Evolutionary conservation across 352 stramenopile genomes (phyloP).

Genomic region (Plasmopara viticola): DNA sequence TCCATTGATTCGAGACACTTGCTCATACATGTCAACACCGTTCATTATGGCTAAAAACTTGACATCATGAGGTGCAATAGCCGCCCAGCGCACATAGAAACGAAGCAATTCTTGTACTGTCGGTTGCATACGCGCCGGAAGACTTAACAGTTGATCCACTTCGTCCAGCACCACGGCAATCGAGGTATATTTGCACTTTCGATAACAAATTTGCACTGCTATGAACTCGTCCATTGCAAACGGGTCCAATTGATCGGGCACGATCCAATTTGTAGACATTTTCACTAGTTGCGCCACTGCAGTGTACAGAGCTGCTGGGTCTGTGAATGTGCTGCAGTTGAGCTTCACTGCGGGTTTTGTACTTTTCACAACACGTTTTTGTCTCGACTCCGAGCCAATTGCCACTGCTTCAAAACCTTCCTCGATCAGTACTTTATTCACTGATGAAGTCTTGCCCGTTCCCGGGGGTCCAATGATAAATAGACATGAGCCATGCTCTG

Average conservation of each 20-base stretch:
- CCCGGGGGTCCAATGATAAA: slow-evolving; percentile 65
- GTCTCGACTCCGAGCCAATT: neutral
- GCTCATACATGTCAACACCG: slow-evolving; percentile 65
- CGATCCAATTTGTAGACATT: slow-evolving; percentile 15
- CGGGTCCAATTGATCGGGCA: slow-evolving; percentile 34
- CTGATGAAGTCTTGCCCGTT: slow-evolving; percentile 62
- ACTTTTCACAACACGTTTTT: slow-evolving; percentile 6
- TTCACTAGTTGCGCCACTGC: slow-evolving; percentile 26
- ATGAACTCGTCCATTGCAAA: slow-evolving; percentile 48
- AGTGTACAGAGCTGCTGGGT: slow-evolving; percentile 38
- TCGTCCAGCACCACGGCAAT: slow-evolving; percentile 56
- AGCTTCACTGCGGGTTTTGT: slow-evolving; percentile 32
- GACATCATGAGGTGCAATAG: slow-evolving; percentile 25
- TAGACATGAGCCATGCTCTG: slow-evolving; percentile 21
- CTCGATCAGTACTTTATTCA: slow-evolving; percentile 34
- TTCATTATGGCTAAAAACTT: slow-evolving; percentile 72
- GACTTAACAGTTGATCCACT: slow-evolving; percentile 52
- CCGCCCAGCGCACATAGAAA: slow-evolving; percentile 55
- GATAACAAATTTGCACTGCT: neutral
- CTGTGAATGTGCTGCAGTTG: slow-evolving; percentile 64
- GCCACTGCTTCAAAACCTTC: slow-evolving; percentile 20
- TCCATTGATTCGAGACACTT: slow-evolving; percentile 32
- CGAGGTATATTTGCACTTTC: slow-evolving; percentile 3
- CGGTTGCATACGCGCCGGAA: slow-evolving; percentile 33
- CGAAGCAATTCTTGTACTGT: slow-evolving; percentile 46